Evolutionary conservation across 2,329 filamentous ascomycete genomes (phyloP).

Genomic region (Colletotrichum graminicola): DNA sequence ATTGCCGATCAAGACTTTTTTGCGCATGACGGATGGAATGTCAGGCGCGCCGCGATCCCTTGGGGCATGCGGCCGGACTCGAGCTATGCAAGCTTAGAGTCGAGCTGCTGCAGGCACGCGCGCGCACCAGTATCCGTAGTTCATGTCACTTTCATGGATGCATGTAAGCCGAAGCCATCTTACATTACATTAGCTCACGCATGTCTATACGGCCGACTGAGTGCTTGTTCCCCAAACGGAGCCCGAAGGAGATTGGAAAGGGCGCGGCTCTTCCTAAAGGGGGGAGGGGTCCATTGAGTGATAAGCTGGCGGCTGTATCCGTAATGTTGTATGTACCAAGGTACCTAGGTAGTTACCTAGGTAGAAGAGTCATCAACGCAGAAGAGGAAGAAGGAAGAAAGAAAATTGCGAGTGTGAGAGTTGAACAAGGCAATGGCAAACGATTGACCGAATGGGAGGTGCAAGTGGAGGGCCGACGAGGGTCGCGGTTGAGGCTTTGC

Average conservation of each 20-base stretch:
- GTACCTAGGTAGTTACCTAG: not conserved
- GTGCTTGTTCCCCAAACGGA: not conserved
- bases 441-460: not conserved
- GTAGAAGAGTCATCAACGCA: not conserved
- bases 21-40: not conserved
- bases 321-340: not conserved
- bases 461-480: no score
- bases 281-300: not conserved
- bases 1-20: constrained; percentile 23
- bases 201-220: not conserved
- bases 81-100: constrained; percentile 23
- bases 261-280: not conserved
- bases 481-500: constrained; percentile 26
- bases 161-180: not conserved
- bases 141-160: constrained; percentile 12
- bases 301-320: not conserved
- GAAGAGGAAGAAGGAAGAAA: no score
- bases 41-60: constrained; percentile 11
- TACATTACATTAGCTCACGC: not conserved
- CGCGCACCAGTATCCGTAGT: not conserved
- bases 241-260: constrained; percentile 8
- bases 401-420: not conserved
- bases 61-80: constrained; percentile 16
- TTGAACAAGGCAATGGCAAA: not conserved
- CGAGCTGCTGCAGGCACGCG: constrained; percentile 35